Evolutionary conservation across 2,329 filamentous ascomycete genomes (phyloP).

Genomic region (Verticillium longisporum): DNA sequence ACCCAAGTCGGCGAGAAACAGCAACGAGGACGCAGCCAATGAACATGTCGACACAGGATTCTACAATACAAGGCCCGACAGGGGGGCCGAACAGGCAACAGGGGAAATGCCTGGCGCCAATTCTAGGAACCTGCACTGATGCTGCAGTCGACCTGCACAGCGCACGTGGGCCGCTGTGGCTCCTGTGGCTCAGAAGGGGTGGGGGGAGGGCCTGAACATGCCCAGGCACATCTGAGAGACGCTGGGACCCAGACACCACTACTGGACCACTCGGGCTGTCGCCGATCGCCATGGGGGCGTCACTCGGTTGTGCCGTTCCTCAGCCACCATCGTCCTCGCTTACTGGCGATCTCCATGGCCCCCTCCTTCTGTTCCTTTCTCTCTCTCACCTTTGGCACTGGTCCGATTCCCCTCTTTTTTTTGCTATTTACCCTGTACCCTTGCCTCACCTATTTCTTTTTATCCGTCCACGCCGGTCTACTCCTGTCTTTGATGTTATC

Average conservation of each 20-base stretch:
- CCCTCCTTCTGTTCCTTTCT: neutral
- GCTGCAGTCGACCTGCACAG: neutral
- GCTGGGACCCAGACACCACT: neutral
- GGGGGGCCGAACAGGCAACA: neutral
- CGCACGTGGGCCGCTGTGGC: constrained; percentile 3
- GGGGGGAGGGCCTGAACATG: neutral
- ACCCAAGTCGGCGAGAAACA: neutral
- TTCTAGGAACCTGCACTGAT: neutral
- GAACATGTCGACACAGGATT: neutral
- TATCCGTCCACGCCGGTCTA: neutral
- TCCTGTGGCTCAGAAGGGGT: constrained; percentile 1
- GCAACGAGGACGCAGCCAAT: neutral
- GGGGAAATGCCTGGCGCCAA: neutral
- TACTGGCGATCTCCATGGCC: neutral
- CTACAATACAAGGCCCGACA: too few relatives aligned
- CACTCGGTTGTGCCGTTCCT: neutral
- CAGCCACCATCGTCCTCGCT: neutral
- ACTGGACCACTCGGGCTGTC: constrained; percentile 1
- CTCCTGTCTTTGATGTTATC: neutral
- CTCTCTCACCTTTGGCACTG: neutral
- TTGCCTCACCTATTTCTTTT: neutral
- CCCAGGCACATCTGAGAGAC: neutral
- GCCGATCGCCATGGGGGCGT: neutral
- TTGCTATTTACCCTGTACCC: neutral
- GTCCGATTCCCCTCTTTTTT: neutral